Evolutionary conservation across 2,329 filamentous ascomycete genomes (phyloP).

Genomic region (Epichloe coenophiala): DNA sequence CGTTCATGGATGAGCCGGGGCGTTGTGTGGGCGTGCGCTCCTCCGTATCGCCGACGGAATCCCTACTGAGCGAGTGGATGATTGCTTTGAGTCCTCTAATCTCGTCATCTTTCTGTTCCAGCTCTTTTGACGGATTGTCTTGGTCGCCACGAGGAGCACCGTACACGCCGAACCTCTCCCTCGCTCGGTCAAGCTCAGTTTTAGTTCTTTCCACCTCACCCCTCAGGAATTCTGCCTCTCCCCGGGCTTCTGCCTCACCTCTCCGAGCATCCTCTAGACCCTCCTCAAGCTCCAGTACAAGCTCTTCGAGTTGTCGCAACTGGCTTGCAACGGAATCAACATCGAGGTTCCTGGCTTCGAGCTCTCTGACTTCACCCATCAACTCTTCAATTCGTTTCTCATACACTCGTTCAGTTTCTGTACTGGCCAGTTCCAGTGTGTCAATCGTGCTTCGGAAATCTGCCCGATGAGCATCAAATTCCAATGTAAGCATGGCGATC

Average conservation of each 20-base stretch:
- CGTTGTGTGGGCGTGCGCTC: slow-evolving; percentile 17
- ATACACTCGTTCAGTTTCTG: slow-evolving; percentile 91
- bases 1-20: slow-evolving; percentile 22
- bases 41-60: slow-evolving; percentile 39
- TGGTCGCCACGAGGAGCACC: slow-evolving; percentile 30
- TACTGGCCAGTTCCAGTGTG: slow-evolving; percentile 86
- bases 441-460: slow-evolving; percentile 98
- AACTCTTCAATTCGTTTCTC: slow-evolving; percentile 84
- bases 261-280: slow-evolving; percentile 87
- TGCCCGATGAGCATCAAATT: slow-evolving; percentile 88
- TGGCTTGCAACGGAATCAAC: slow-evolving; percentile 84
- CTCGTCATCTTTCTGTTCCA: slow-evolving; percentile 93
- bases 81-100: slow-evolving; percentile 95
- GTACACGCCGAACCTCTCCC: slow-evolving; percentile 51
- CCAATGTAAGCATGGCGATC: slow-evolving; percentile 80
- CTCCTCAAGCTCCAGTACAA: slow-evolving; percentile 94
- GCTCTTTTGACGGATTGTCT: slow-evolving; percentile 49
- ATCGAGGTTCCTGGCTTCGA: slow-evolving; percentile 73
- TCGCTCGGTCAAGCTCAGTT: slow-evolving; percentile 75
- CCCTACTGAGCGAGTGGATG: slow-evolving; percentile 85
- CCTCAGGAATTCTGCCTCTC: slow-evolving; percentile 87
- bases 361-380: slow-evolving; percentile 67
- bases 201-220: slow-evolving; percentile 89
- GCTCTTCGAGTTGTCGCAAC: slow-evolving; percentile 86
- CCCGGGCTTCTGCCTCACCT: slow-evolving; percentile 88